Percentiles rank a stretch among this genome's conserved stretches.
Evolutionary conservation across 129 eudicot species (phyloP).

Genomic region (Smallanthus sonchifolius): DNA sequence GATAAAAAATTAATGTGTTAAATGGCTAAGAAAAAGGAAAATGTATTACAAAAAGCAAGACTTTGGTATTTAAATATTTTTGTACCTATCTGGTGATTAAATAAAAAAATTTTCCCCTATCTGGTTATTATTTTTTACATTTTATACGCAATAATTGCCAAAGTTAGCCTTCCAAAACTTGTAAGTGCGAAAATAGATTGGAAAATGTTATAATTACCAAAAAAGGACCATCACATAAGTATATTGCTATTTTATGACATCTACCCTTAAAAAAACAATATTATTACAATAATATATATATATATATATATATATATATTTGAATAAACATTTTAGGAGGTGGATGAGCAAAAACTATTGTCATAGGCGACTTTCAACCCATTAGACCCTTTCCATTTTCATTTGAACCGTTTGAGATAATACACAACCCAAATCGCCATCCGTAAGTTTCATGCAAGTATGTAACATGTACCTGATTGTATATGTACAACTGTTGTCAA

Average conservation of each 20-base stretch:
- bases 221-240: background rate
- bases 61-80: no score
- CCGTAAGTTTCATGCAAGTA: background rate
- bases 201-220: no score
- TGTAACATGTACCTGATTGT: slow-evolving; percentile 57
- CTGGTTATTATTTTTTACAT: no score
- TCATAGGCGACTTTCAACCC: background rate
- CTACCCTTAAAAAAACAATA: no score
- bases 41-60: background rate
- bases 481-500: slow-evolving; percentile 56
- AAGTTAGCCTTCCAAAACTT: background rate
- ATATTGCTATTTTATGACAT: background rate
- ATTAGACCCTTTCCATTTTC: background rate
- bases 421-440: background rate
- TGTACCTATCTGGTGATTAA: background rate
- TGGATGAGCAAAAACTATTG: background rate
- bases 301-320: background rate
- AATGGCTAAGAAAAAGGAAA: background rate
- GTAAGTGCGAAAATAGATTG: background rate
- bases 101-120: no score
- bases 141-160: background rate
- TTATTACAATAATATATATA: no score
- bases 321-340: background rate
- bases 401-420: background rate
- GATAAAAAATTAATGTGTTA: background rate